Conservation (phyloP, 345 rosid genomes). For the Populus ilicifolia region DNA sequence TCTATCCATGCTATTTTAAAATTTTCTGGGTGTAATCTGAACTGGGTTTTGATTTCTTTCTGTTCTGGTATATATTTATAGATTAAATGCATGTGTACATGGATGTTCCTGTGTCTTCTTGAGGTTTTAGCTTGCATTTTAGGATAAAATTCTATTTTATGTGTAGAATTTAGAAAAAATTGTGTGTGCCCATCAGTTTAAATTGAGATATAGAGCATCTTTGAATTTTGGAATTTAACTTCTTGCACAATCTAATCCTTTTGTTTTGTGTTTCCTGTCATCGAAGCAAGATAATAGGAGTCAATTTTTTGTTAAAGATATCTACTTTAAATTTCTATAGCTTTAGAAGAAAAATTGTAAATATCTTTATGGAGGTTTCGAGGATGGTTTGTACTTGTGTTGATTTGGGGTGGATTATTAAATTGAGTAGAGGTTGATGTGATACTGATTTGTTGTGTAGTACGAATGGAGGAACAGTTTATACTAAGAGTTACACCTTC, state of each 20-base stretch:
- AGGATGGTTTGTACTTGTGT: not conserved
- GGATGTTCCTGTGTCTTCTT: not conserved
- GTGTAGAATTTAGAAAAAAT: not conserved
- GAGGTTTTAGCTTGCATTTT: not conserved
- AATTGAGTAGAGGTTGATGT: not conserved
- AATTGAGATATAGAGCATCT: not conserved
- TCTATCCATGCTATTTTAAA: not conserved
- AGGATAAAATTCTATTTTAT: not conserved
- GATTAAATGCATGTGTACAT: not conserved
- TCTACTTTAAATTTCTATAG: not conserved
- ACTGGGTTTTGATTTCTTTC: not conserved
- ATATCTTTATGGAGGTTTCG: not conserved
- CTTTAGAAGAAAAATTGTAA: not conserved
- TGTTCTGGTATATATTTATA: not conserved
- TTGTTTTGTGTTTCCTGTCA: not conserved
- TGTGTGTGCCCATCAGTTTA: not conserved
- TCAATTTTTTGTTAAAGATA: not conserved
- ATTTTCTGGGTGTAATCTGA: not conserved
- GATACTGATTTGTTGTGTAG: not conserved
- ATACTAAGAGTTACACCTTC: constrained; percentile 92
- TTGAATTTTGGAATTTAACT: not conserved
- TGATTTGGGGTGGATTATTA: not conserved
- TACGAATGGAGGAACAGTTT: constrained; percentile 85
- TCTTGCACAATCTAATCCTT: not conserved
- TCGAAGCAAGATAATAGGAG: not conserved